These are phyloP conservation scores for Solanum arcanum DNA, from an alignment of 257 asterid genomes.

Conservation along the genomic window DNA sequence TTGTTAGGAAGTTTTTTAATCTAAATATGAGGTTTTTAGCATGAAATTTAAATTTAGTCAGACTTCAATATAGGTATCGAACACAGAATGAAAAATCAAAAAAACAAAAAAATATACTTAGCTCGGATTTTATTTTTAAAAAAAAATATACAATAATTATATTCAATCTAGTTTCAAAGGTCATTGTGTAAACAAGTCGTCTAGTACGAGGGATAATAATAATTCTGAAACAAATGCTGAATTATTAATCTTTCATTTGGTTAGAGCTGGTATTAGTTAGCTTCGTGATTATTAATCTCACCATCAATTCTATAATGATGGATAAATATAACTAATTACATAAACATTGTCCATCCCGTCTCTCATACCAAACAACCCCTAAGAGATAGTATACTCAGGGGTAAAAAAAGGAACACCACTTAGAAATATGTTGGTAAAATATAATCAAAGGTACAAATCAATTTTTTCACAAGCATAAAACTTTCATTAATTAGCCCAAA, in stretches of 20 bases:
- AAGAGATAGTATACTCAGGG: background rate
- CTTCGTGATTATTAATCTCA: background rate
- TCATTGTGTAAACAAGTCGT: background rate
- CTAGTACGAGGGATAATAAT: background rate
- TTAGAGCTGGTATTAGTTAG: background rate
- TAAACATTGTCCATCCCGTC: background rate
- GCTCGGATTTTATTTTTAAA: background rate
- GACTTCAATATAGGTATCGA: fast-evolving
- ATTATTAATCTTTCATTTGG: background rate
- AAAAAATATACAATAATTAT: too few relatives aligned
- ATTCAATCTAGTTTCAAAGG: background rate
- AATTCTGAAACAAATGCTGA: background rate
- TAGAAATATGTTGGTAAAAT: background rate
- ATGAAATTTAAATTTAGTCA: too few relatives aligned
- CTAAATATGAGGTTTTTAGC: fast-evolving
- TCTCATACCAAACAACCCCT: background rate
- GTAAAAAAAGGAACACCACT: background rate
- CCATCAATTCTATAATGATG: background rate
- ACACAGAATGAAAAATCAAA: too few relatives aligned
- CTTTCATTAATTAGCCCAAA: background rate
- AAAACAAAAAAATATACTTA: fast-evolving
- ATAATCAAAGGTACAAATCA: background rate
- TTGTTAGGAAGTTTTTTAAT: background rate
- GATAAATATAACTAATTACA: too few relatives aligned
- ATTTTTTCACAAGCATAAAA: background rate